phyloP scores from a whole-genome alignment of 2,329 filamentous ascomycete species.

The Penicillium sp. region DNA sequence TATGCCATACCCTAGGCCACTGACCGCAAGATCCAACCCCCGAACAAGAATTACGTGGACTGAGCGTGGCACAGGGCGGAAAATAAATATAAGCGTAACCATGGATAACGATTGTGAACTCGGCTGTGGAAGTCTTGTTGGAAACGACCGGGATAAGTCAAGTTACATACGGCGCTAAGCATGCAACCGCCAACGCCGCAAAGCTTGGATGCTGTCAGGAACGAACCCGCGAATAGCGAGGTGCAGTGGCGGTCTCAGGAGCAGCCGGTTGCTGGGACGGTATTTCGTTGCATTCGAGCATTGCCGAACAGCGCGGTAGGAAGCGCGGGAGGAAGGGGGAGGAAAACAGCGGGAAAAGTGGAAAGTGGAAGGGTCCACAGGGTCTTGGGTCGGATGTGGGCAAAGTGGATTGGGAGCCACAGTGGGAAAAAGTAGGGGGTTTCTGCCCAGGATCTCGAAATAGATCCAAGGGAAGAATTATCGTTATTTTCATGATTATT shows the following conservation, averaged over 20 bases:
- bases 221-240: not conserved
- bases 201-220: not conserved
- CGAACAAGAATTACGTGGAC: not conserved
- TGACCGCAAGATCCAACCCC: not conserved
- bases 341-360: not conserved
- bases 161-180: not conserved
- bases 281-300: not conserved
- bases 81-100: not conserved
- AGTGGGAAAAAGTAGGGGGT: conserved; percentile 2
- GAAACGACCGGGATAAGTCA: not conserved
- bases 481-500: not conserved
- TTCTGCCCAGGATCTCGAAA: not conserved
- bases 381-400: not conserved
- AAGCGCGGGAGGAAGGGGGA: not conserved
- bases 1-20: not conserved
- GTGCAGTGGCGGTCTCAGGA: not conserved
- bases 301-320: not conserved
- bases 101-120: not conserved
- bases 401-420: not conserved
- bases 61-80: not conserved
- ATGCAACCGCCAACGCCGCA: not conserved
- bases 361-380: not conserved
- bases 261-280: not conserved
- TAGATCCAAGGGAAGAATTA: not conserved
- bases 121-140: not conserved